Evolutionary conservation across 106 monocot species (phyloP).

Genomic region (Acorus gramineus): DNA sequence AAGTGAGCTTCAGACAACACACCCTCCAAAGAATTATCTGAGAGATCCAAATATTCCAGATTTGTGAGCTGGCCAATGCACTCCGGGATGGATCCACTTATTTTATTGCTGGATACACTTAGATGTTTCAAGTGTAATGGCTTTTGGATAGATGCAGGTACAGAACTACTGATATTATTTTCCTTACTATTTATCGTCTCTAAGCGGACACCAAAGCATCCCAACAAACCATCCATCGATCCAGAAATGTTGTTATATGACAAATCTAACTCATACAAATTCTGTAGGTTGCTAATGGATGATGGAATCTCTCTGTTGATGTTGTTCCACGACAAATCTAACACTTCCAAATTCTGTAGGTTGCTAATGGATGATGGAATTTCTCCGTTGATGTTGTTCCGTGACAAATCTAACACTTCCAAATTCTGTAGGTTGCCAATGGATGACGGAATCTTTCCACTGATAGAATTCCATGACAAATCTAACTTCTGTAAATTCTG

Average conservation of each 20-base stretch:
- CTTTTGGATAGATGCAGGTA: slow-evolving; percentile 8
- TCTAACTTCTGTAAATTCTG: background rate
- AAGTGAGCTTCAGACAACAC: slow-evolving; percentile 31
- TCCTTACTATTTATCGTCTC: background rate
- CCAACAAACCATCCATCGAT: no score
- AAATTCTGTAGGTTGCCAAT: background rate
- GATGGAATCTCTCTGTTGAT: no score
- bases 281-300: no score
- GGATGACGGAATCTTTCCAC: background rate
- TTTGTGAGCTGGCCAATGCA: slow-evolving; percentile 11
- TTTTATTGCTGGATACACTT: slow-evolving; percentile 7
- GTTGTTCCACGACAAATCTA: background rate
- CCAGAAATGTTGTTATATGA: no score
- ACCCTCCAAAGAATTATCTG: slow-evolving; percentile 18
- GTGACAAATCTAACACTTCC: background rate
- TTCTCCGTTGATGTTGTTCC: background rate
- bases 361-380: background rate
- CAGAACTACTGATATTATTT: slow-evolving; percentile 4
- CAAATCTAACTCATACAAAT: no score
- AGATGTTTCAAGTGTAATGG: slow-evolving; percentile 5
- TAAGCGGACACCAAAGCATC: no score
- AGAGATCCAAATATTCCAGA: slow-evolving; percentile 9
- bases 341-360: background rate
- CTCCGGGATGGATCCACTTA: slow-evolving; percentile 9
- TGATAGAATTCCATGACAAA: background rate